Evolutionary conservation across 768 basidiomycete species (phyloP), one percentile per base, ranked within the genome.

Genomic region (Boletus tomentosulus): DNA sequence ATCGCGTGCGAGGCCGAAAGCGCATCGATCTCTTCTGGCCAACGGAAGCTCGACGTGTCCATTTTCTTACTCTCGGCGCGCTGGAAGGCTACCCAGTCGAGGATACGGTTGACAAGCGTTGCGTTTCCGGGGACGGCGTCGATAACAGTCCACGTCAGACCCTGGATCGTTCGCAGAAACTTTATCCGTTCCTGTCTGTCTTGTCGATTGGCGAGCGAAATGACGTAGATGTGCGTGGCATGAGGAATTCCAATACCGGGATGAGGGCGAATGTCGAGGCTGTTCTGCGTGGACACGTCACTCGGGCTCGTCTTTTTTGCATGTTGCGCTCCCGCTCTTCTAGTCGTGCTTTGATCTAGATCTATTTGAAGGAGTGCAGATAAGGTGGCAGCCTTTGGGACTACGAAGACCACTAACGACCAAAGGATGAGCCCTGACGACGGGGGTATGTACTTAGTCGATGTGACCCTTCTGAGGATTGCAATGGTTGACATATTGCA

Each of bases 181-280:
- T 85, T 81, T 84, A 88, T 87, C 45, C 80, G 72, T 19, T 63
- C 56, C 12, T 79, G 78, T 25, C 87, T 73, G 55, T 86, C 85
- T 16, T 59, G 60, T 30, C 87, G 78, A 25, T 63, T 68, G 8
- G 80, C 77, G 28, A 88, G 81, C 24, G 84, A 85, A 38, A 89
- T 61, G 1, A 89, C 80, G 57, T 79, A 84, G 48, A 81, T 74
- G 9, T 71, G 60, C 1, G 64, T 19, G 19, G 19, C 4, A 5
- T 73, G 68, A 15, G 76, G 71, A 30, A 78, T 60, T 31, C 73
- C 74, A 6, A 82, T 69, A 11, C 53, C 60, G 49, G 37, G 19
- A 5, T 52, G 28, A 4, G 57, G 49, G 4, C 25, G 47, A 10
- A 10, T 12, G n/a, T 39, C n/a, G 9, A 30, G 31, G 15, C 11